Conservation (phyloP, 129 eudicot genomes). For the Ambrosia artemisiifolia region DNA sequence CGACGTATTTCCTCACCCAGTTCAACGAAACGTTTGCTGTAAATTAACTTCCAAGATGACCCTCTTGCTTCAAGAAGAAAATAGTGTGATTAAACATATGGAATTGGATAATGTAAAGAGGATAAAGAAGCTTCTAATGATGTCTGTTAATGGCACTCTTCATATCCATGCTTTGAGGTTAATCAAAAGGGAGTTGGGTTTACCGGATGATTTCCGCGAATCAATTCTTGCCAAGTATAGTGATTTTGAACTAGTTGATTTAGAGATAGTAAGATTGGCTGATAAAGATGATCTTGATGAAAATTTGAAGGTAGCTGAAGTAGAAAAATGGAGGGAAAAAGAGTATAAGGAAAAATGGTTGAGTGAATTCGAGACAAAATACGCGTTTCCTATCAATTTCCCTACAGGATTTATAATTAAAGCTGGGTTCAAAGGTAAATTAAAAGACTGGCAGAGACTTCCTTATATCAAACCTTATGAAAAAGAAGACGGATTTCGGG, state of each 20-base stretch:
- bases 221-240: constrained; percentile 56
- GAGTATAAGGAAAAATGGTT: constrained; percentile 84
- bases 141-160: constrained; percentile 61
- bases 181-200: constrained; percentile 67
- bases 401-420: constrained; percentile 70
- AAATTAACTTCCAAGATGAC: constrained; percentile 40
- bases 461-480: constrained; percentile 79
- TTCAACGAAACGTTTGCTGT: constrained; percentile 57
- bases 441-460: constrained; percentile 87
- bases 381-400: constrained; percentile 70
- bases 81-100: constrained; percentile 22
- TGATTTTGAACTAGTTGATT: constrained; percentile 59
- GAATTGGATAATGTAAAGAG: constrained; percentile 46
- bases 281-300: constrained; percentile 33
- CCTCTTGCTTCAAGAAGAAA: constrained; percentile 49
- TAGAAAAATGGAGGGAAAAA: constrained; percentile 74
- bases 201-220: constrained; percentile 78
- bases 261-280: constrained; percentile 60
- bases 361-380: constrained; percentile 84
- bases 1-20: constrained; percentile 75
- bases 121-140: constrained; percentile 59
- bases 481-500: constrained; percentile 39
- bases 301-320: constrained; percentile 47
- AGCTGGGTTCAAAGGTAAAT: constrained; percentile 57
- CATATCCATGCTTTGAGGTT: constrained; percentile 82